Base-by-base conservation (phyloP, 2,329 filamentous ascomycete species). In the Didymella keratinophila region DNA sequence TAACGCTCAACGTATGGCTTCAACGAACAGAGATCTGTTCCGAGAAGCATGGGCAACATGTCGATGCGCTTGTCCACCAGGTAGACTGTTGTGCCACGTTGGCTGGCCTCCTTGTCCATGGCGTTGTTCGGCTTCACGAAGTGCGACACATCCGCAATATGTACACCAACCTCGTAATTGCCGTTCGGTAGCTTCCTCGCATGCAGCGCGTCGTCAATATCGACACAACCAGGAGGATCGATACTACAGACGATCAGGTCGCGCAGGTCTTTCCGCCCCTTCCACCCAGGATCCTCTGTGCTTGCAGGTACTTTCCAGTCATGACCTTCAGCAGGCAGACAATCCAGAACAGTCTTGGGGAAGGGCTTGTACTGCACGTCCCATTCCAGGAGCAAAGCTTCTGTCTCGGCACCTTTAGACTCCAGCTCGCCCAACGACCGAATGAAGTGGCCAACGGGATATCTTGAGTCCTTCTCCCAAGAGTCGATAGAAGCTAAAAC, bases 101-200 rank as follows among this genome's bases (percentile, higher is more conserved):
- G 87, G 72, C 92, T 95, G 3, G 95, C 95, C 79, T 99, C 95
- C 46, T 88, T 86, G 75, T 99, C 96, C 95, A 99, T 99, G 52
- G 95, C 90, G 71, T 94, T 99, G 76, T 91, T 93, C 25, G 96
- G 93, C 78, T 95, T 96, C 71, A 99, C 95, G 73, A 99, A 99
- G 79, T 99, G 91, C 10, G 95, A 98, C n/a, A 99, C 95, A 77
- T 99, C 95, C 27, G 95, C 96, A 77, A 99, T 99, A 78, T 99
- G 96, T 16, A 99, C 95, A 63, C 95, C 95, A 10, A 99, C 93
- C 77, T 98, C 92, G 65, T 88, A 93, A 76, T 98, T 97, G 42
- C 96, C 95, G 70, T 98, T 98, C 0, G 92, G 89, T 21, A 99
- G 80, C 49, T 85, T 83, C 60, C 88, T 86, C 7, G 95, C 93